A percentile compares a stretch with the other conserved stretches of the same genome.
phyloP scores from a whole-genome alignment of 352 stramenopile genomes.

The Blastocystis sp. region DNA sequence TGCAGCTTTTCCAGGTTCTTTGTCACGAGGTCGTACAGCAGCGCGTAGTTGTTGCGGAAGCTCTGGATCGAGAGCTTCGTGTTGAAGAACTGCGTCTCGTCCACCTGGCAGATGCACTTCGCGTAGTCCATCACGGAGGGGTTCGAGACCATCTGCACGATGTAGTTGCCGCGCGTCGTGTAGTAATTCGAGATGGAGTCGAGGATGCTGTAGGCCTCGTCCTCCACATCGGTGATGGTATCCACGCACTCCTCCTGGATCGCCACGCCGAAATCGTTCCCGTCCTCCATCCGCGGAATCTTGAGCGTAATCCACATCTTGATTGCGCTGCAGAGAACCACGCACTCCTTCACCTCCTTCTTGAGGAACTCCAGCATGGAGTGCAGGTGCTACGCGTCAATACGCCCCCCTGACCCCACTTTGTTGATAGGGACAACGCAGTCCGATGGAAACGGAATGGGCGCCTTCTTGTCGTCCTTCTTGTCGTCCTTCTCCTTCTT shows the following conservation, averaged over 20 bases:
- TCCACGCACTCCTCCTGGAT: conserved; percentile 70
- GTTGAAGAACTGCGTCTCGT: conserved; percentile 67
- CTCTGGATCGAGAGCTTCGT: conserved; percentile 63
- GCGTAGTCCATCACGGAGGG: conserved; percentile 68
- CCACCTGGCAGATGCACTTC: conserved; percentile 67
- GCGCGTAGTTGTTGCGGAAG: conserved; percentile 70
- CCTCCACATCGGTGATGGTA: conserved; percentile 67
- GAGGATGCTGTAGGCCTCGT: conserved; percentile 66
- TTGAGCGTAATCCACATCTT: conserved; percentile 72
- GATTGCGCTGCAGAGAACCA: conserved; percentile 62
- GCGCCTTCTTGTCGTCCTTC: conserved; percentile 7
- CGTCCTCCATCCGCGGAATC: conserved; percentile 71
- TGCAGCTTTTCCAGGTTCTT: conserved; percentile 71
- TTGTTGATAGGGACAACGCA: conserved; percentile 36
- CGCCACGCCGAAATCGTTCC: conserved; percentile 71
- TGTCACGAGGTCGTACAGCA: conserved; percentile 70
- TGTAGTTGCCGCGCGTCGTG: conserved; percentile 43
- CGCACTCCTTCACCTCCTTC: conserved; percentile 45
- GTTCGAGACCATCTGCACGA: conserved; percentile 69
- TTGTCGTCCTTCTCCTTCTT: conserved; percentile 16
- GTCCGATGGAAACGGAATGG: conserved; percentile 32
- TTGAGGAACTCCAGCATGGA: conserved; percentile 55
- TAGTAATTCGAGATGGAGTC: conserved; percentile 68
- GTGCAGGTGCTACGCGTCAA: conserved; percentile 10
- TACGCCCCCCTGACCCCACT: not conserved